Evolutionary conservation across 2,329 filamentous ascomycete genomes (phyloP), one percentile per base, ranked within the genome.

Genomic region (Phialophora chinensis): DNA sequence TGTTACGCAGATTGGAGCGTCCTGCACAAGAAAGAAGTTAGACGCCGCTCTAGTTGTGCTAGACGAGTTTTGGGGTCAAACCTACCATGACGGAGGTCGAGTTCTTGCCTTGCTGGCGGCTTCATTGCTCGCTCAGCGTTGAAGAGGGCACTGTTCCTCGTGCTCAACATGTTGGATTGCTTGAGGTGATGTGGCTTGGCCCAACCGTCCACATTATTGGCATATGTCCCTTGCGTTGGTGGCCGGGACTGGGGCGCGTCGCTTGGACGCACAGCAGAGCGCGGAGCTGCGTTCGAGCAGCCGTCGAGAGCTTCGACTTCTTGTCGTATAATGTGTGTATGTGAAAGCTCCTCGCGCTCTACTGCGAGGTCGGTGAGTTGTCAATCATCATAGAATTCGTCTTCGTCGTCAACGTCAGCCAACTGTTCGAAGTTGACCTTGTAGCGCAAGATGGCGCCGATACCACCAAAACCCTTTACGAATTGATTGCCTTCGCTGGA

Each of bases 391-490:
- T 94, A 94, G 79, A 98, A 94, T 79, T 95, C 91, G 79, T 96
- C 93, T 77, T 91, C 88, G 79, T 93, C 91, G 75, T 89, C 87
- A 77, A 91, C 86, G 79, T 98, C 95, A 80, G 90, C 91, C 81
- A 99, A 87, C 82, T 99, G 96, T 83, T 99, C 96, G 83, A 99
- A 99, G 86, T 99, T 99, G 86, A 99, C 92, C 86, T 97, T 97
- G 89, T 99, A 99, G 74, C 95, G 93, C 78, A 99, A 88, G 76
- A 99, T 90, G 72, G 94, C 94, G 73, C 95, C 95, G 75, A 99
- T 97, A 77, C 95, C 95, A 89, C 95, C 95, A 77, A 99, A 99
- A 71, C 95, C 95, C 85, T 97, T 98, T 76, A 99, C 95, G 82
- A 99, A 99, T 85, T 99, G 95, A 83, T 99, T 99, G 78, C 95